Evolutionary conservation across 2,329 filamentous ascomycete species (phyloP), one percentile per base, ranked within the genome.

Genomic region (Cladosporium austrohemisphaericum): DNA sequence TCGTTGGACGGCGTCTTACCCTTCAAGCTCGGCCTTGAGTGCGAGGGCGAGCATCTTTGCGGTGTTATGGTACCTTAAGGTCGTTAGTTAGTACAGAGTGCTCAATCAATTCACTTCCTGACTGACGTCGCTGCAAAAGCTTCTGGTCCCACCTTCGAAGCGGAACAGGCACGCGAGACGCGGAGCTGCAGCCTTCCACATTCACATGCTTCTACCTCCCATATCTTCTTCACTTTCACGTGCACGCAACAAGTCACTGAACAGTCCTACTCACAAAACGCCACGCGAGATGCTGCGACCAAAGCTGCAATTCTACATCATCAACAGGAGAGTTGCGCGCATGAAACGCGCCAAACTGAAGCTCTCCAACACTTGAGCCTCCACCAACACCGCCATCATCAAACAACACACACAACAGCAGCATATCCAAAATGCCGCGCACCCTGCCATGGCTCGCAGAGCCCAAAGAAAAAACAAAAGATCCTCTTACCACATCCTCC

Each of bases 11-110:
- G 13, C n/a, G 41, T n/a, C 74, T 54, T 73, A 88, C 85, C 85
- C 85, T 51, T 76, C 74, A 53, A 88, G 68, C 62, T 89, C 86
- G 4, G 85, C 86, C 26, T 76, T 85, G 29, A 89, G 68, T 41
- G 75, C 74, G 23, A 89, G 75, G 38, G 80, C 78, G 58, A 84
- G 79, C 85, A 88, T 87, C 5, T 51, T 70, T 55, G 50, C 26
- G 51, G 41, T 48, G n/a, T 33, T 25, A 38, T 32, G 20, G 23
- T 18, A 8, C 11, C 13, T 31, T 36, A 14, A 29, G n/a, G n/a
- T n/a, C n/a, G n/a, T n/a, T n/a, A n/a, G n/a, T n/a, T n/a, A n/a
- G n/a, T n/a, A n/a, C n/a, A n/a, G n/a, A n/a, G n/a, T n/a, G n/a
- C n/a, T n/a, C n/a, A n/a, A n/a, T n/a, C n/a, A n/a, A n/a, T n/a